Evolutionary conservation across 2,329 filamentous ascomycete genomes (phyloP), one percentile per base, ranked within the genome.

Genomic region (Ophiostoma ips): DNA sequence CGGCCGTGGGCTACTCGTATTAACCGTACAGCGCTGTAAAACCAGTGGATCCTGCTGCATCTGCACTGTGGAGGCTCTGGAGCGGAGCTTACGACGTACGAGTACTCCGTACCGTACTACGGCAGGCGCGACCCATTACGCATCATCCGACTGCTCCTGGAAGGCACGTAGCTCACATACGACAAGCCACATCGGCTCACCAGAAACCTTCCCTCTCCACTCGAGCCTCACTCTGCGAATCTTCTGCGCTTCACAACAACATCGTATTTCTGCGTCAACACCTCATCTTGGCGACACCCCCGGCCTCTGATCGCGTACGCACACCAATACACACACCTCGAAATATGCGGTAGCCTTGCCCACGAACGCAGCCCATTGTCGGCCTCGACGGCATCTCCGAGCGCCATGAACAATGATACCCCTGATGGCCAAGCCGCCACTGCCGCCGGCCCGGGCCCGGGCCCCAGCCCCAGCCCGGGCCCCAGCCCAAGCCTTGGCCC

Each of bases 321-420:
- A 28, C 24, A 28, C 24, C 38, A 28, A 21, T 28, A 28, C 38
- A 18, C 43, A 47, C 49, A 34, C 36, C n/a, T 37, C 44, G 30
- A 44, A 51, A 51, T 43, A 51, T 51, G 50, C n/a, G 50, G 50
- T 51, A 51, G 50, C 40, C 38, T 51, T 38, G 19, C 33, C 10
- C 24, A n/a, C n/a, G n/a, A 13, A 30, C 36, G 21, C 37, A 19
- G n/a, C 36, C 40, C 40, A 43, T 48, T 44, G 28, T 44, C 38
- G n/a, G 35, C 44, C 28, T 34, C n/a, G 18, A 33, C 37, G 40
- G 28, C 21, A 16, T 16, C 43, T n/a, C 30, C 30, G 43, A 45
- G 16, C 19, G 46, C 36, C 33, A 50, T 53, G 52, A 45, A 53
- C 50, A 40, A 50, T 37, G 48, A 48, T 10, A 19, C 21, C 24